Percentiles rank a stretch among this genome's conserved stretches.
These are phyloP conservation scores for Paecilomyces dactylethromorphus DNA, from an alignment of 2,329 filamentous ascomycete genomes.

Conservation along the genomic window DNA sequence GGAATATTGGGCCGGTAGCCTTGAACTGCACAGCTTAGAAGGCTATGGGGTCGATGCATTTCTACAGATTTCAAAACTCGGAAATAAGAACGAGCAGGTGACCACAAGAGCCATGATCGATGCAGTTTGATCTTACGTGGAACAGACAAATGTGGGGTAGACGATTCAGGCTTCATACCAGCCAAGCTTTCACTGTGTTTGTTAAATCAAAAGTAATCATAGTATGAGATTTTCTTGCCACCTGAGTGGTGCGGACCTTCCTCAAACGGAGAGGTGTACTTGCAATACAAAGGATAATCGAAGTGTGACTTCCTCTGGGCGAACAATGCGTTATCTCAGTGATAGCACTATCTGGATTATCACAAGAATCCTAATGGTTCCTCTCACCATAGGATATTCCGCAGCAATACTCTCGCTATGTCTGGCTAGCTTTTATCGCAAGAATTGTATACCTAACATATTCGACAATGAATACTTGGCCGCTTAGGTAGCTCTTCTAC, in stretches of 20 bases:
- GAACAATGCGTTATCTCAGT: neutral
- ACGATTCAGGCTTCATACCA: neutral
- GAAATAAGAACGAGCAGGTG: conserved; percentile 96
- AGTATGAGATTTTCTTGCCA: neutral
- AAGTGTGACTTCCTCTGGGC: neutral
- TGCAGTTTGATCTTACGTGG: conserved; percentile 50
- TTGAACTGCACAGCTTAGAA: conserved; percentile 87
- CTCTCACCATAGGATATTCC: neutral
- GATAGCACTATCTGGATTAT: neutral
- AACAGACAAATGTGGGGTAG: neutral
- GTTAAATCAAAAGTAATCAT: neutral
- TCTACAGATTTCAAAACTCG: conserved; percentile 88
- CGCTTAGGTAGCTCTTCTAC: neutral
- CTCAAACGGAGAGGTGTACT: neutral
- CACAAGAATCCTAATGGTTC: neutral
- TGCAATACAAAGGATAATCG: neutral
- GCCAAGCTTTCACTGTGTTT: neutral
- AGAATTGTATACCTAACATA: neutral
- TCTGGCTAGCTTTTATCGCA: conserved; percentile 1
- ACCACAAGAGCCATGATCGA: conserved; percentile 72
- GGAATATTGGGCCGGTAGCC: conserved; percentile 92
- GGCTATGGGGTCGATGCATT: conserved; percentile 96
- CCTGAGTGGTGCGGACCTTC: neutral
- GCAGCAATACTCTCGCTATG: neutral
- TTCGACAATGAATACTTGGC: neutral